phyloP scores from a whole-genome alignment of 176 grass and related monocot genomes.

The Areca catechu region DNA sequence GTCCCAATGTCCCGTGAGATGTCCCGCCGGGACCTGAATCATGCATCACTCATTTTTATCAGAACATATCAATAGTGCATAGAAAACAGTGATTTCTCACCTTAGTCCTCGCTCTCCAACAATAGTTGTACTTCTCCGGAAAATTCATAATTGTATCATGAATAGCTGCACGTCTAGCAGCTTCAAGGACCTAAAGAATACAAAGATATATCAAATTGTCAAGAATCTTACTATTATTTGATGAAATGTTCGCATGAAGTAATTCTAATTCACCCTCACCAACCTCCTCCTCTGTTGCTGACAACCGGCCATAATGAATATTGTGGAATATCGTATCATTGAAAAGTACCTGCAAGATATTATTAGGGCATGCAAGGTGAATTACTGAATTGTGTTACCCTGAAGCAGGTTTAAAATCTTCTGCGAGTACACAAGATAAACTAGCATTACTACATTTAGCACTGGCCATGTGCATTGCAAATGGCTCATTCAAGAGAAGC shows the following conservation, averaged over 20 bases:
- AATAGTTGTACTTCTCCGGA: constrained; percentile 83
- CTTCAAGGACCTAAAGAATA: constrained; percentile 57
- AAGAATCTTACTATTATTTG: constrained; percentile 11
- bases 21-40: too few species aligned
- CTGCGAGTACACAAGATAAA: too few species aligned
- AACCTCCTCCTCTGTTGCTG: constrained; percentile 94
- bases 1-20: too few species aligned
- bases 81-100: constrained; percentile 32
- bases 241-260: constrained; percentile 28
- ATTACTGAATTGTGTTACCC: too few species aligned
- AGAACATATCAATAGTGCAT: too few species aligned
- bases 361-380: too few species aligned
- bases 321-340: constrained; percentile 98
- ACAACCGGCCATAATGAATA: constrained; percentile 89
- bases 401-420: too few species aligned
- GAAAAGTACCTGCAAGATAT: constrained; percentile 73
- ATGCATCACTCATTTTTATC: too few species aligned
- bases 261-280: background rate
- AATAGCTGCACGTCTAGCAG: constrained; percentile 71
- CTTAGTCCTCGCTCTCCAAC: constrained; percentile 96
- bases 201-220: constrained; percentile 20
- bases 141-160: constrained; percentile 96
- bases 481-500: too few species aligned
- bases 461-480: too few species aligned
- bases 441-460: too few species aligned